Conservation (phyloP, 2,329 filamentous ascomycete genomes). For the Arthroderma sp. region DNA sequence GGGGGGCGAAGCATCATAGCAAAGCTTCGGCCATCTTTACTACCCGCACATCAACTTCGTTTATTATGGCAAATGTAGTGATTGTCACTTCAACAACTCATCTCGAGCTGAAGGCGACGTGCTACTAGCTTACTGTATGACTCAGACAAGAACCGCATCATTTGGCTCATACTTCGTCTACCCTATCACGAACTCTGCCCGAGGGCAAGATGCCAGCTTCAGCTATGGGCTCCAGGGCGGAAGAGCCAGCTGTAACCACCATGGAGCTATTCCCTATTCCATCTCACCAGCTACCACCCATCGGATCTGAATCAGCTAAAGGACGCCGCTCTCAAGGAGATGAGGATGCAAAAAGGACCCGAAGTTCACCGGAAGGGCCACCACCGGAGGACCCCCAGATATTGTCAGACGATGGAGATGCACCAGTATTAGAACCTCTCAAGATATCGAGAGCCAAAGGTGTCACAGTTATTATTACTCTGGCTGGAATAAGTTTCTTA, state of each 20-base stretch:
- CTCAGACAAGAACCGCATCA: not conserved
- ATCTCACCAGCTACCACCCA: not conserved
- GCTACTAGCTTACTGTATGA: not conserved
- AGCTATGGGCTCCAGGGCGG: not conserved
- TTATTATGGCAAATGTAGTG: not conserved
- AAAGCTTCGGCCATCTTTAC: not conserved
- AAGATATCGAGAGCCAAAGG: conserved; percentile 11
- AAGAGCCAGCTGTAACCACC: not conserved
- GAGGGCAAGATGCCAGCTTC: not conserved
- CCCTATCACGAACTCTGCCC: not conserved
- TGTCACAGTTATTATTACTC: conserved; percentile 18
- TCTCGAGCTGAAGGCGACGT: not conserved
- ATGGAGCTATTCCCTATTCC: not conserved
- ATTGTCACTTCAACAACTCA: not conserved
- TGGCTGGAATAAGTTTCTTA: conserved; percentile 22
- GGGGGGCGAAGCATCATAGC: not conserved
- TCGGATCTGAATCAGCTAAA: not conserved
- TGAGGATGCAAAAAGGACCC: not conserved
- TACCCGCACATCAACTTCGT: not conserved
- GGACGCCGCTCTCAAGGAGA: not conserved
- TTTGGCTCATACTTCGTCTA: not conserved
- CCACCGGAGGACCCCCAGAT: not conserved
- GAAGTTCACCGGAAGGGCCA: not conserved
- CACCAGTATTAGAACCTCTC: not conserved
- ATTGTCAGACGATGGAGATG: not conserved